A percentile compares a stretch with the other conserved stretches of the same genome.
phyloP scores from a whole-genome alignment of 164 flowering plant genomes.

The Nymphaea thermarum region DNA sequence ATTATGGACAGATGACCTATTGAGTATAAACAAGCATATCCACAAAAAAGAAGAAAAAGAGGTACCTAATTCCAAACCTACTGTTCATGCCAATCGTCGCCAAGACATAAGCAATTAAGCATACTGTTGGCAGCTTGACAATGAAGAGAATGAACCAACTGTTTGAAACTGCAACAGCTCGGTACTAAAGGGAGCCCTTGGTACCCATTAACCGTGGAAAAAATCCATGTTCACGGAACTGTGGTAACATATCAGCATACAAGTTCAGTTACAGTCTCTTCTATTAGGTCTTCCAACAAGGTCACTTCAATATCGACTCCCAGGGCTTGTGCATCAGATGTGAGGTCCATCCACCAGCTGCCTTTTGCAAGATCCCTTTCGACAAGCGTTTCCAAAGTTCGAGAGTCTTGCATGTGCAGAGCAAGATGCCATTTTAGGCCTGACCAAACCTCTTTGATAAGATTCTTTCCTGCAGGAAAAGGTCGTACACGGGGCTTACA shows the following conservation, averaged over 20 bases:
- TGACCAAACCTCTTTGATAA: constrained; percentile 43
- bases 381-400: constrained; percentile 51
- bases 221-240: neutral
- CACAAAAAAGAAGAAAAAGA: no score
- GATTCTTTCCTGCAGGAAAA: constrained; percentile 28
- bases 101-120: no score
- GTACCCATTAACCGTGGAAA: neutral
- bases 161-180: no score
- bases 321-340: constrained; percentile 29
- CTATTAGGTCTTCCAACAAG: constrained; percentile 53
- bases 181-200: no score
- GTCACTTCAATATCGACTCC: constrained; percentile 41
- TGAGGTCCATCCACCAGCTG: constrained; percentile 60
- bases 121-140: no score
- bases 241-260: neutral
- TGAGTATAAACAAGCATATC: no score
- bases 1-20: no score
- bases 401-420: constrained; percentile 17
- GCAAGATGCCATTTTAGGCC: constrained; percentile 41
- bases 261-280: constrained; percentile 26
- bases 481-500: constrained; percentile 29
- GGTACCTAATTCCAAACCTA: no score
- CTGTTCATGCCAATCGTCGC: no score
- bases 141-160: no score
- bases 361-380: constrained; percentile 49